Evolutionary conservation across 441 rosid species (phyloP).

Genomic region (Capsella rubella): DNA sequence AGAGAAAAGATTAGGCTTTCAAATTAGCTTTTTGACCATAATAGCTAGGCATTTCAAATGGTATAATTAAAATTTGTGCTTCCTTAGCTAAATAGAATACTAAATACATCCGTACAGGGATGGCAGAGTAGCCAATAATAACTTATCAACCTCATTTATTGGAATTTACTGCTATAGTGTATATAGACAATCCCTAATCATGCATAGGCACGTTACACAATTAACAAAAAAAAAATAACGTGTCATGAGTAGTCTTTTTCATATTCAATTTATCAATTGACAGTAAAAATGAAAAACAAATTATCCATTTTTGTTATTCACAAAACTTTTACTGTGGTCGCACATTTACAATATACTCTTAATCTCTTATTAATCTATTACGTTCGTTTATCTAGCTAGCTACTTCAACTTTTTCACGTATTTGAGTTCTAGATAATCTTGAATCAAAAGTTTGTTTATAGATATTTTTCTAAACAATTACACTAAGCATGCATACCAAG

Average conservation of each 20-base stretch:
- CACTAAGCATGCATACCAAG: not conserved
- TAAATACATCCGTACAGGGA: not conserved
- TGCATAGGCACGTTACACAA: conserved; percentile 34
- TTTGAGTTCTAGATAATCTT: not conserved
- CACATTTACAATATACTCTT: not conserved
- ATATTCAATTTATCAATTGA: not conserved
- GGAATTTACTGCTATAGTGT: conserved; percentile 14
- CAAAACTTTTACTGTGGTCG: not conserved
- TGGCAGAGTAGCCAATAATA: not conserved
- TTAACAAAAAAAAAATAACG: conserved; percentile 17
- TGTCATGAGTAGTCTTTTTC: conserved; percentile 21
- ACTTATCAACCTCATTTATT: conserved; percentile 20
- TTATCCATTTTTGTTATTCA: not conserved
- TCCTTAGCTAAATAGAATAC: not conserved
- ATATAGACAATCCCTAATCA: conserved; percentile 18
- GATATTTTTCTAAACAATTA: conserved; percentile 5
- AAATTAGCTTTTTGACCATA: not conserved
- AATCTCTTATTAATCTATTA: not conserved
- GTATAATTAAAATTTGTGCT: not conserved
- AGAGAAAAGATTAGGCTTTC: too few relatives aligned
- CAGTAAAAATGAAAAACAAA: not conserved
- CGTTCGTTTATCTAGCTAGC: not conserved
- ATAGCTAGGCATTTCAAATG: not conserved
- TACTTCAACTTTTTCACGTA: too few relatives aligned
- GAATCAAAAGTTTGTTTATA: not conserved